These are phyloP conservation scores for Chytriomyces sp. DNA, from an alignment of 192 early-diverging fungal species.

Conservation along the genomic window DNA sequence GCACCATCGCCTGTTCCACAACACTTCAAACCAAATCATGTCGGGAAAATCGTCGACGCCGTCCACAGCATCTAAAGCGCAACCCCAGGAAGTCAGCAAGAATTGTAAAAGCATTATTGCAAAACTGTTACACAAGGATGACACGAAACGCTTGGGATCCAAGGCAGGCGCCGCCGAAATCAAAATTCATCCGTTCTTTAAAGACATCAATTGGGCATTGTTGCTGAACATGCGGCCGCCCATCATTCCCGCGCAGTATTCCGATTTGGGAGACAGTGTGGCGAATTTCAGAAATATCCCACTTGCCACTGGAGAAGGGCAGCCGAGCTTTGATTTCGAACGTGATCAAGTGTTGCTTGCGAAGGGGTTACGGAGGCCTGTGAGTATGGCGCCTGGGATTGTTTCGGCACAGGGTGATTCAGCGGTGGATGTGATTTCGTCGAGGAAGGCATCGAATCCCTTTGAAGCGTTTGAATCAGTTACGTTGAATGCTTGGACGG, in stretches of 20 bases:
- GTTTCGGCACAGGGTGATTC: not conserved
- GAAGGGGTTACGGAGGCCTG: constrained; percentile 2
- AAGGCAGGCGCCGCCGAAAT: constrained; percentile 91
- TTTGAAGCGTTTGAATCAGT: constrained; percentile 32
- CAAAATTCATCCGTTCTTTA: constrained; percentile 91
- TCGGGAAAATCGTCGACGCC: not conserved
- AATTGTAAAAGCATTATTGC: constrained; percentile 78
- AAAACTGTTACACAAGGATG: constrained; percentile 88
- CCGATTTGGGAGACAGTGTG: constrained; percentile 17
- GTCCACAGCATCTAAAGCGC: not conserved
- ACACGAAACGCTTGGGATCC: constrained; percentile 83
- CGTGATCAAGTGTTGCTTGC: constrained; percentile 11
- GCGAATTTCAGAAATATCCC: constrained; percentile 25
- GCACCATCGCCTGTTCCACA: constrained; percentile 19
- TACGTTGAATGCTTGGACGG: constrained; percentile 22
- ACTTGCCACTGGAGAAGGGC: not conserved
- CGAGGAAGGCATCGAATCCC: constrained; percentile 13
- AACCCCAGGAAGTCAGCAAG: constrained; percentile 53
- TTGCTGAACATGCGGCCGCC: constrained; percentile 84
- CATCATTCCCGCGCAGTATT: constrained; percentile 16
- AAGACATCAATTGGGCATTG: constrained; percentile 89
- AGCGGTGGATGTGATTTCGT: not conserved
- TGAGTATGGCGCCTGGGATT: constrained; percentile 8
- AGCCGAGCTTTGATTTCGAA: constrained; percentile 33
- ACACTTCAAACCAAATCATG: constrained; percentile 1